A percentile compares a stretch with the other conserved stretches of the same genome.
phyloP scores from a whole-genome alignment of 352 stramenopile species.

The Globisporangium yorkense region DNA sequence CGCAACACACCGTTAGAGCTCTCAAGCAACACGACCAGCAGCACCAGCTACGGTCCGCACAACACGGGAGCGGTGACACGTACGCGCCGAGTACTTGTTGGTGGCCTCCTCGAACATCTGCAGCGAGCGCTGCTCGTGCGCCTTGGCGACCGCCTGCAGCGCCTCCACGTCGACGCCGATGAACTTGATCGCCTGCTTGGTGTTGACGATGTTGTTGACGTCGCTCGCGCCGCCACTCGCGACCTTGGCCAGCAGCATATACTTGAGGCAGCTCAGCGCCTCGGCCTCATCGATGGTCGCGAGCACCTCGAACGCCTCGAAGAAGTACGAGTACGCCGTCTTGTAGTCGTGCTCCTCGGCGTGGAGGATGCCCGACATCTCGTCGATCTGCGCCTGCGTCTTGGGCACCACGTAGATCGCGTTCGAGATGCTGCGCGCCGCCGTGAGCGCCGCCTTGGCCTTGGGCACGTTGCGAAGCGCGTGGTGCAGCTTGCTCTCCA shows the following conservation, averaged over 20 bases:
- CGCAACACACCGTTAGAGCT: not conserved
- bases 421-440: conserved; percentile 96
- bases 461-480: conserved; percentile 97
- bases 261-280: conserved; percentile 92
- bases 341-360: conserved; percentile 99
- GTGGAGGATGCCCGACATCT: conserved; percentile 97
- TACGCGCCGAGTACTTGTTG: conserved; percentile 85
- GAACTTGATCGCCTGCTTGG: conserved; percentile 97
- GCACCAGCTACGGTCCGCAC: not conserved
- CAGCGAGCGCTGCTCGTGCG: conserved; percentile 94
- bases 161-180: conserved; percentile 94
- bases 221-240: conserved; percentile 90
- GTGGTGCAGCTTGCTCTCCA: conserved; percentile 97
- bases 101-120: conserved; percentile 79
- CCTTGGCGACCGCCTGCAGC: conserved; percentile 94
- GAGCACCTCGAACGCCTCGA: conserved; percentile 96
- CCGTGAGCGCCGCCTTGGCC: conserved; percentile 94
- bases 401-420: conserved; percentile 96
- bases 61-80: conserved; percentile 3
- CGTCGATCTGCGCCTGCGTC: conserved; percentile 94
- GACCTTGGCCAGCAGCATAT: conserved; percentile 98
- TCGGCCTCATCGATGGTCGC: conserved; percentile 87
- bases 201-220: conserved; percentile 93
- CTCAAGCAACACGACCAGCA: no score
- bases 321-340: conserved; percentile 99